Base-by-base conservation (phyloP, 352 stramenopile species). In the Pythium dissimile region DNA sequence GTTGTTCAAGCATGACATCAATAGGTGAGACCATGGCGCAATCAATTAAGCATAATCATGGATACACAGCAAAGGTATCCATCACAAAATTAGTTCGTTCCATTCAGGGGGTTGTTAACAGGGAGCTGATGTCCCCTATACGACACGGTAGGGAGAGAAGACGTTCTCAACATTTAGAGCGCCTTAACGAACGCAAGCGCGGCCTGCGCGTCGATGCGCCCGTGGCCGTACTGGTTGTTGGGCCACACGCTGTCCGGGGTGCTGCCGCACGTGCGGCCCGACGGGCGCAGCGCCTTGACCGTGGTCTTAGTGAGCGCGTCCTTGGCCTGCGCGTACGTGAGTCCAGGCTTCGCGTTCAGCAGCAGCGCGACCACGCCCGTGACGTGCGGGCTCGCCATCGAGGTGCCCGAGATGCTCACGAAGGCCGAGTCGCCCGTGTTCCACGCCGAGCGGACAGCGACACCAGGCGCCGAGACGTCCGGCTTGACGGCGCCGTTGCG, bases 301-400 rank as follows among this genome's bases (percentile, higher is more conserved):
- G 30, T 42, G 6, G 46, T 32, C 28, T 37, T 42, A 1, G 39
- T 46, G n/a, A 46, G 12, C 18, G 39, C 39, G 10, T 18, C 18
- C 39, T 27, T 23, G 21, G 48, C 52, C 5, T 52, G 6, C 26
- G 47, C 52, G 39, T 28, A 59, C 8, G 39, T 51, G 16, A 59
- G 20, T 5, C 18, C 28, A 24, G 39, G 39, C 38, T 51, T 59
- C 7, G 38, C 39, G 21, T 15, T 44, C 2, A 64, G 32, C 15
- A 59, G 21, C 5, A 64, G n/a, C 11, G 47, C 57, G 31, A 64
- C 41, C 5, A 32, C 46, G 37, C 57, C 57, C 12, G 57, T 30
- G n/a, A 64, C 57, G 24, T 64, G 57, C 6, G 57, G 57, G 20
- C 47, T 44, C 10, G 57, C 57, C 57, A 64, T 64, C 6, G 28